Conservation (phyloP, 768 basidiomycete species). For the Kwoniella botswanensis region DNA sequence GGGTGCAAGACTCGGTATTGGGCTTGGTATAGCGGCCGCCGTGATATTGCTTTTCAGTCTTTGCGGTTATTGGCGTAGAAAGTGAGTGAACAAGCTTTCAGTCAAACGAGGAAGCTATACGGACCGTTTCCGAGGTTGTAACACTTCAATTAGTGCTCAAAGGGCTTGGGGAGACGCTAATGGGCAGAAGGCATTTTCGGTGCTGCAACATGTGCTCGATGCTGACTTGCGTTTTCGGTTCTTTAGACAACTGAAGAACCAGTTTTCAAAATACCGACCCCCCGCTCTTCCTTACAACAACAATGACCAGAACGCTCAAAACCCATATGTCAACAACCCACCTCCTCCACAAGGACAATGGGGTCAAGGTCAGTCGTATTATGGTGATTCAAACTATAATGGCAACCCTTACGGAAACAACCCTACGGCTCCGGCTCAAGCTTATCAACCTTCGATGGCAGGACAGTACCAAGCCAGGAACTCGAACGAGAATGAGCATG, state of each 20-base stretch:
- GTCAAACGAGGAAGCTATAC: no score
- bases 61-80: constrained; percentile 41
- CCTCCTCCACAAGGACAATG: constrained; percentile 37
- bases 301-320: constrained; percentile 26
- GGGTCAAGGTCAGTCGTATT: constrained; percentile 8
- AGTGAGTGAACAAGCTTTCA: constrained; percentile 36
- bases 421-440: constrained; percentile 40
- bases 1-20: constrained; percentile 54
- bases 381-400: constrained; percentile 26
- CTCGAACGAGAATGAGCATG: constrained; percentile 30
- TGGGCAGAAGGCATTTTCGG: no score
- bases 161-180: no score
- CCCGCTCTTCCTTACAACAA: constrained; percentile 44
- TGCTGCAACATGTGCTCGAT: no score
- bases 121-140: no score
- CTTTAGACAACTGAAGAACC: constrained; percentile 40
- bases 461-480: constrained; percentile 33
- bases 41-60: constrained; percentile 38
- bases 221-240: background rate
- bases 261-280: constrained; percentile 41
- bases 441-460: constrained; percentile 52
- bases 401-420: constrained; percentile 40
- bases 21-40: constrained; percentile 50
- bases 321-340: constrained; percentile 47
- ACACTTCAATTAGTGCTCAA: no score